phyloP scores from a whole-genome alignment of 495 filamentous ascomycete genomes.

The Hyaloscypha hepaticicola region DNA sequence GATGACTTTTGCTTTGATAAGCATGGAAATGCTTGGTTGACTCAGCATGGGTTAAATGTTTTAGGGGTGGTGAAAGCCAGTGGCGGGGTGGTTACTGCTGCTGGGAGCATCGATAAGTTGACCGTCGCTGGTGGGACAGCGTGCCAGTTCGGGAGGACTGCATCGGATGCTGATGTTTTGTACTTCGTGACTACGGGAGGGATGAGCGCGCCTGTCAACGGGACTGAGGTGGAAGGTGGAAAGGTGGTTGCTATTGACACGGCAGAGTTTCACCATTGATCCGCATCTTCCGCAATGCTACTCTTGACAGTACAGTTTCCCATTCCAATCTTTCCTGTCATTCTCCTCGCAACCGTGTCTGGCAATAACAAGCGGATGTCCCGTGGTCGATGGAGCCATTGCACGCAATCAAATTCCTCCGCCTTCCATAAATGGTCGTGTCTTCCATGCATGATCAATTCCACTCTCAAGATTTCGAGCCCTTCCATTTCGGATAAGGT shows the following conservation, averaged over 20 bases:
- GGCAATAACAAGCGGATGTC: background rate
- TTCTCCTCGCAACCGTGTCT: background rate
- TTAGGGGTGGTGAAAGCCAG: constrained; percentile 25
- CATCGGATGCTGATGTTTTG: constrained; percentile 28
- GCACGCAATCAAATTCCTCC: background rate
- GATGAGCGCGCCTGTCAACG: constrained; percentile 34
- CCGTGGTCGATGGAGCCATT: background rate
- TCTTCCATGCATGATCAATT: background rate
- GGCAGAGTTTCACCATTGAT: background rate
- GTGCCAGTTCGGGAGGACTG: constrained; percentile 30
- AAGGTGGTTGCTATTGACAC: constrained; percentile 38
- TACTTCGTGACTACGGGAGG: constrained; percentile 33
- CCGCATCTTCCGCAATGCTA: background rate
- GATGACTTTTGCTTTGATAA: constrained; percentile 37
- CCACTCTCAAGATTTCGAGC: background rate
- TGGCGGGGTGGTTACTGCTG: constrained; percentile 24
- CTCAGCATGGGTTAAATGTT: constrained; percentile 30
- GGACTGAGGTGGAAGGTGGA: constrained; percentile 33
- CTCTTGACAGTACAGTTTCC: background rate
- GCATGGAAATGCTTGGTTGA: constrained; percentile 32
- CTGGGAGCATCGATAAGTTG: constrained; percentile 26
- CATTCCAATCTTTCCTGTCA: background rate
- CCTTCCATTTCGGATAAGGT: background rate
- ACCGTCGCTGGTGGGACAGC: constrained; percentile 34
- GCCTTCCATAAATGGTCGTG: background rate